A percentile compares a stretch with the other conserved stretches of the same genome.
These are phyloP conservation scores for Rhizophagus clarus DNA, from an alignment of 192 early-diverging fungal species.

Conservation along the genomic window DNA sequence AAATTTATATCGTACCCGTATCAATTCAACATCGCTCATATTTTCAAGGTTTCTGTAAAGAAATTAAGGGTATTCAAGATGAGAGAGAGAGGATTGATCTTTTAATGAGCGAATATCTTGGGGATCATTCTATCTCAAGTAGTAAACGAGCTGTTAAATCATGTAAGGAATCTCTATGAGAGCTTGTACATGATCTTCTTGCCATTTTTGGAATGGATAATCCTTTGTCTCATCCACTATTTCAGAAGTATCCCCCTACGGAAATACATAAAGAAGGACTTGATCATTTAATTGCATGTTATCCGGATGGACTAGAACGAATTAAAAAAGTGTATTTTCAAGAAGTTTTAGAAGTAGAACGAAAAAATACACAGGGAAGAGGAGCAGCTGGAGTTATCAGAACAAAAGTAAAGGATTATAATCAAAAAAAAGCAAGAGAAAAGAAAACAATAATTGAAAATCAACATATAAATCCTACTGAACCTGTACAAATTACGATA, in stretches of 20 bases:
- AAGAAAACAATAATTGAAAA: too few relatives aligned
- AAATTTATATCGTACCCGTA: too few relatives aligned
- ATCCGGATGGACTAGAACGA: background rate
- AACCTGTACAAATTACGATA: too few relatives aligned
- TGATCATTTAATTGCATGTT: background rate
- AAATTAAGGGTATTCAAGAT: background rate
- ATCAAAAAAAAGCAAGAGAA: too few relatives aligned
- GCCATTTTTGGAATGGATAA: too few relatives aligned
- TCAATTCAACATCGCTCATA: too few relatives aligned
- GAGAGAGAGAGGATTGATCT: background rate
- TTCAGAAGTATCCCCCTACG: background rate
- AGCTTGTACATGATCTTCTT: background rate
- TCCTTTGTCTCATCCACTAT: background rate
- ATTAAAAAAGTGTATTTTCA: background rate
- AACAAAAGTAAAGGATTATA: too few relatives aligned
- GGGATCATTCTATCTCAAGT: background rate
- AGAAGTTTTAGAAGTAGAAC: constrained; percentile 6
- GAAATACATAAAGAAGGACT: constrained; percentile 4
- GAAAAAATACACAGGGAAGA: background rate
- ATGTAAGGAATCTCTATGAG: background rate
- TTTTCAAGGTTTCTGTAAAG: too few relatives aligned
- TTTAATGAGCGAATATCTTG: background rate
- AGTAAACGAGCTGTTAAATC: background rate
- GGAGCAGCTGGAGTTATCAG: background rate
- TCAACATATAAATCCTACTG: too few relatives aligned